Evolutionary conservation across 768 basidiomycete genomes (phyloP).

Genomic region (Mycena indigotica): DNA sequence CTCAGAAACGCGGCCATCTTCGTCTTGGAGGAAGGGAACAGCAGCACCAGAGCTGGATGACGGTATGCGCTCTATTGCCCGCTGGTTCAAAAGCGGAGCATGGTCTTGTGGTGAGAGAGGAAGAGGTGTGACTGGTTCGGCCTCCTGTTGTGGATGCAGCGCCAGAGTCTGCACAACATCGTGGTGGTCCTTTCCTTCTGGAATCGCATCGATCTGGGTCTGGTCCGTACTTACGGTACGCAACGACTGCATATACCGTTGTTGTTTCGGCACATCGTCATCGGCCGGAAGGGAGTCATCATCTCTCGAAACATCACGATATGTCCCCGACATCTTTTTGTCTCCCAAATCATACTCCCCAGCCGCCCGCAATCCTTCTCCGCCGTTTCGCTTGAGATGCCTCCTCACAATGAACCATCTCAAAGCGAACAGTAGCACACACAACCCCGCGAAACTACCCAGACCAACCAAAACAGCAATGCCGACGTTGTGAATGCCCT

Average conservation of each 20-base stretch:
- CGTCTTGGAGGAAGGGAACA: too few relatives aligned
- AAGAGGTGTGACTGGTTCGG: background rate
- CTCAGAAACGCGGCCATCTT: too few relatives aligned
- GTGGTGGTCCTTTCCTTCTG: background rate
- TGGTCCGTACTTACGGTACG: slow-evolving; percentile 35
- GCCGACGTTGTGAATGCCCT: slow-evolving; percentile 50
- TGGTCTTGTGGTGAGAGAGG: background rate
- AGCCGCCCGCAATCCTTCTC: slow-evolving; percentile 11
- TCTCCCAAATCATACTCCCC: slow-evolving; percentile 3
- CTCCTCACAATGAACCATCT: slow-evolving; percentile 54
- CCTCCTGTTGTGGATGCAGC: background rate
- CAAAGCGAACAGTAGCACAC: slow-evolving; percentile 52
- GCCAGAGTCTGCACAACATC: background rate
- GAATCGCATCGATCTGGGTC: slow-evolving; percentile 24
- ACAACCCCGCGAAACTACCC: slow-evolving; percentile 58
- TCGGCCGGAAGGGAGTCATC: slow-evolving; percentile 34
- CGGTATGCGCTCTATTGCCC: background rate
- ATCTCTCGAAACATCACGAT: slow-evolving; percentile 22
- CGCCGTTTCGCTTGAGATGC: slow-evolving; percentile 28
- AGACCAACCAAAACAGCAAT: slow-evolving; percentile 65
- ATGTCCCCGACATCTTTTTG: slow-evolving; percentile 7
- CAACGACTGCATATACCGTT: slow-evolving; percentile 40
- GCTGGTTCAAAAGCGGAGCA: background rate
- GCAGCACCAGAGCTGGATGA: too few relatives aligned
- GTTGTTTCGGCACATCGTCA: slow-evolving; percentile 40